Conservation (phyloP, 2,329 filamentous ascomycete species). For the Bipolaris gigantea region DNA sequence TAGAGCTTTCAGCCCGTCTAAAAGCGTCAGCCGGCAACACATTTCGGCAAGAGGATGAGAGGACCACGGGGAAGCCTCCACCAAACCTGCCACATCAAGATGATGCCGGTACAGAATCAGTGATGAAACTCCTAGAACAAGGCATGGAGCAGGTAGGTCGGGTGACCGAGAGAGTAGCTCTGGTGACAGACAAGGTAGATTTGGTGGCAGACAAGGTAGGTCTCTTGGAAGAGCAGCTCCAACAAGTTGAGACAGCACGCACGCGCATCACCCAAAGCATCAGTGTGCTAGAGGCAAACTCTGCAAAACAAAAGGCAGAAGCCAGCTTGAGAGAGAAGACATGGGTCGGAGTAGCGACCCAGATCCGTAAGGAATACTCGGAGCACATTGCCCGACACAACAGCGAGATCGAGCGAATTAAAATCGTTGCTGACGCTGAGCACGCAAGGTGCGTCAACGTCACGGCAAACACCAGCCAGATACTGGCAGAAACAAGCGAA, state of each 20-base stretch:
- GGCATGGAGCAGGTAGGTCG: background rate
- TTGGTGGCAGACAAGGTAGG: background rate
- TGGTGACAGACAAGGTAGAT: background rate
- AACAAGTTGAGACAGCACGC: background rate
- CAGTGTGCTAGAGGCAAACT: background rate
- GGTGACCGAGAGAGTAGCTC: background rate
- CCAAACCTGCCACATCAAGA: background rate
- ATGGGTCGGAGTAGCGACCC: background rate
- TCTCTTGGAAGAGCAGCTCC: background rate
- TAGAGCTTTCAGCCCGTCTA: background rate
- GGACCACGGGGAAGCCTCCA: background rate
- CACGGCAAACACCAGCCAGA: background rate
- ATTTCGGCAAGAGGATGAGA: background rate
- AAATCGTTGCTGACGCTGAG: background rate
- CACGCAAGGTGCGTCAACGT: background rate
- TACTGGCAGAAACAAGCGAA: background rate
- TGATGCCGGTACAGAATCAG: background rate
- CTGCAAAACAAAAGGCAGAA: background rate
- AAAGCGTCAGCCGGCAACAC: background rate
- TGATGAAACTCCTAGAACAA: background rate
- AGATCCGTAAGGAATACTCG: background rate
- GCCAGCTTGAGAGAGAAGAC: background rate
- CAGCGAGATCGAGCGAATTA: background rate
- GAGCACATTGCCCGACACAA: background rate
- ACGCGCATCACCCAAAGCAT: background rate